Base-by-base conservation (phyloP, 2,329 filamentous ascomycete genomes). In the Diatrype stigma region DNA sequence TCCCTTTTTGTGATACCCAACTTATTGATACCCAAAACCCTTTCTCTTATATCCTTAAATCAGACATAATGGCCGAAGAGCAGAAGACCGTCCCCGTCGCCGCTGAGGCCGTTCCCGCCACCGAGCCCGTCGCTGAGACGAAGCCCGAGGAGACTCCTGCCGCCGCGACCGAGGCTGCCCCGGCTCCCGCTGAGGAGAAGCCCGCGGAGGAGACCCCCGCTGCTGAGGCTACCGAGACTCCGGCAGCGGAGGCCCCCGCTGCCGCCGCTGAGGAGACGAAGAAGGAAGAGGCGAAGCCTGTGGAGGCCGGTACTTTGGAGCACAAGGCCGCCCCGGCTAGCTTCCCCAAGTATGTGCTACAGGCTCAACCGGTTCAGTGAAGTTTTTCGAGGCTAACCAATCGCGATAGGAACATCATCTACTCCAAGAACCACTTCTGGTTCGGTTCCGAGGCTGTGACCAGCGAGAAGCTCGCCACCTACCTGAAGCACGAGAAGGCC, bases 361-460 rank as follows among this genome's bases (percentile, higher is more conserved):
- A 7, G 7, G 26, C 21, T 4, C n/a, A 21, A 38, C 14, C 16
- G 40, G 49, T 30, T n/a, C n/a, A n/a, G 48, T 32, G 42, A 16
- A 22, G 16, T 16, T 42, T 44, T 19, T 8, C 12, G 5, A 51
- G 46, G 54, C 51, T 52, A 37, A 55, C 34, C 14, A 28, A 38
- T 32, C 19, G 21, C n/a, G 22, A 30, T 62, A 95, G 90, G 83
- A 89, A 90, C 71, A 82, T 97, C 66, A 85, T 90, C 63, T 92
- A 91, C 76, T 84, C 86, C 71, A 96, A 96, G 84, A 90, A 91
- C 70, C 90, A 89, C 77, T 96, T 97, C 78, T 92, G 86, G 82
- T 90, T 93, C 74, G 83, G 85, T 61, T 77, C 82, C 46, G 88
- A 91, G 50, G 74, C 88, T 46, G 72, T 95, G 53, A 83, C 91